These are phyloP conservation scores for Cokeromyces recurvatus DNA, from an alignment of 371 early-diverging fungal species.

Conservation along the genomic window DNA sequence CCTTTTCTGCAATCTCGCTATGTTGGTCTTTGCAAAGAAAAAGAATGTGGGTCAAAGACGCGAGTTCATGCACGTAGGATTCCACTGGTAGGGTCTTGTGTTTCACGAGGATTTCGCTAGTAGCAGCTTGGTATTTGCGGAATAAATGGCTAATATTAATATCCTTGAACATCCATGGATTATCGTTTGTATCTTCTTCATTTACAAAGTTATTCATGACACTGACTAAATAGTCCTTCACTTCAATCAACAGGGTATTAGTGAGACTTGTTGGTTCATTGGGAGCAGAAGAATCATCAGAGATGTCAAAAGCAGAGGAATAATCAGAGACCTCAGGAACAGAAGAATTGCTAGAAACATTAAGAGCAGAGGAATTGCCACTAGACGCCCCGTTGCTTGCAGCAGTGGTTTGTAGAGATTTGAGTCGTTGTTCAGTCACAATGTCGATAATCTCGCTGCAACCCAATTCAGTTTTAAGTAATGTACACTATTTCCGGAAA, in stretches of 20 bases:
- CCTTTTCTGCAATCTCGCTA: constrained; percentile 16
- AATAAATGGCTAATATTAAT: constrained; percentile 10
- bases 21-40: constrained; percentile 21
- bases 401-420: constrained; percentile 17
- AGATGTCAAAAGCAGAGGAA: constrained; percentile 7
- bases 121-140: constrained; percentile 7
- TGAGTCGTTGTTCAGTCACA: constrained; percentile 20
- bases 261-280: constrained; percentile 14
- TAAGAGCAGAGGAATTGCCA: constrained; percentile 9
- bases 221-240: constrained; percentile 17
- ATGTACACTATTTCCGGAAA: too few species aligned
- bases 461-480: constrained; percentile 13
- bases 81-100: constrained; percentile 11
- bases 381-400: constrained; percentile 2
- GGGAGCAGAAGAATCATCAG: constrained; percentile 9
- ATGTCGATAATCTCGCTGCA: constrained; percentile 19
- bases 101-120: constrained; percentile 4
- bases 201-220: constrained; percentile 11
- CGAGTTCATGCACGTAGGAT: constrained; percentile 13
- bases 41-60: constrained; percentile 14
- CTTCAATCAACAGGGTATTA: constrained; percentile 11
- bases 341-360: constrained; percentile 10
- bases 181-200: constrained; percentile 15
- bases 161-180: constrained; percentile 13
- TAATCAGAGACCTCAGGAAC: constrained; percentile 2